These are phyloP conservation scores for Yamadazyma insecticola DNA, from an alignment of 805 yeast genomes.

Conservation along the genomic window DNA sequence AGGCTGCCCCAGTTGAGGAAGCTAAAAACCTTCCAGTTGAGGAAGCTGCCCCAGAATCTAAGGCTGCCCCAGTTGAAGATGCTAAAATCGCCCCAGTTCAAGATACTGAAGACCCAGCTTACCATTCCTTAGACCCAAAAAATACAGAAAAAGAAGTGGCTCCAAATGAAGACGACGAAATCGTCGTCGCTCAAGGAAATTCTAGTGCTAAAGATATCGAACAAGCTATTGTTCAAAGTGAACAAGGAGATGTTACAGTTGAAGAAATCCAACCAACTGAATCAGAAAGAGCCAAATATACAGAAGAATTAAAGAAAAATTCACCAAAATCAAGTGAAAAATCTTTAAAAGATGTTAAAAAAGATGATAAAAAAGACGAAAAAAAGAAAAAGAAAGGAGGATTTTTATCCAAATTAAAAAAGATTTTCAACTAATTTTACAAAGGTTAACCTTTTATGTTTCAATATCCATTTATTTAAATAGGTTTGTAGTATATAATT, in stretches of 20 bases:
- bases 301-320: slow-evolving; percentile 25
- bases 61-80: slow-evolving; percentile 3
- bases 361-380: slow-evolving; percentile 11
- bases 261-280: slow-evolving; percentile 41
- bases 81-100: not conserved
- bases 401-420: slow-evolving; percentile 34
- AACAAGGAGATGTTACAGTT: slow-evolving; percentile 30
- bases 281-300: slow-evolving; percentile 32
- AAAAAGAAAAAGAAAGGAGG: slow-evolving; percentile 34
- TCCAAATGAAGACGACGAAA: slow-evolving; percentile 29
- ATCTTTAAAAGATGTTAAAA: slow-evolving; percentile 4
- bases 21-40: not conserved
- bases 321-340: slow-evolving; percentile 6
- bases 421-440: slow-evolving; percentile 25
- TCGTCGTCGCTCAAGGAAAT: slow-evolving; percentile 37
- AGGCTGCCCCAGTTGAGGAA: slow-evolving; percentile 1
- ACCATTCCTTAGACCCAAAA: slow-evolving; percentile 18
- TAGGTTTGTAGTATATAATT: no score
- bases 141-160: slow-evolving; percentile 14
- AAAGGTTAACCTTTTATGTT: no score
- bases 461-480: no score
- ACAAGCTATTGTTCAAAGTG: slow-evolving; percentile 30
- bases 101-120: slow-evolving; percentile 4
- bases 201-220: slow-evolving; percentile 24
- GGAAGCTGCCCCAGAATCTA: slow-evolving; percentile 9